phyloP scores from a whole-genome alignment of 2,329 filamentous ascomycete species.

The Ophiostoma sp. region DNA sequence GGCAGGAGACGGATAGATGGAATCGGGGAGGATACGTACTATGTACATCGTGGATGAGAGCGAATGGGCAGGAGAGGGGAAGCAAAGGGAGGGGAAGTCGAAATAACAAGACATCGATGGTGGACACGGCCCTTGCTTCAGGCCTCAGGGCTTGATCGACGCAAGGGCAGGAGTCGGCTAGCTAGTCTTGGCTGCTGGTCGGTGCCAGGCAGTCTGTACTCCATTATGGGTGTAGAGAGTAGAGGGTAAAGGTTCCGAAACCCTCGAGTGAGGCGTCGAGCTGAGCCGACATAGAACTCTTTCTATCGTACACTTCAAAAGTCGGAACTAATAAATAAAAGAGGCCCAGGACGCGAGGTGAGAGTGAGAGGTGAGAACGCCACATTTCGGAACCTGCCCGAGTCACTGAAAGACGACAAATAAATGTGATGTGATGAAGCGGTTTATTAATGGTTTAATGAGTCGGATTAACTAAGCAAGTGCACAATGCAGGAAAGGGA shows the following conservation, averaged over 20 bases:
- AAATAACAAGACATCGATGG: background rate
- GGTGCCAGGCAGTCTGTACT: no score
- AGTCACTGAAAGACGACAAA: background rate
- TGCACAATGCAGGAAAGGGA: background rate
- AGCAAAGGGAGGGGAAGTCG: constrained; percentile 1
- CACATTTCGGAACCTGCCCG: background rate
- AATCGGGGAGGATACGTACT: background rate
- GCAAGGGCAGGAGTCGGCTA: constrained; percentile 7
- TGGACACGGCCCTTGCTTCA: background rate
- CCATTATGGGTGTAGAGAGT: background rate
- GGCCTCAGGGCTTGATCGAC: background rate
- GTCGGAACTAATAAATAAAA: background rate
- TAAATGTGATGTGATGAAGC: background rate
- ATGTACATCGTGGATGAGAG: background rate
- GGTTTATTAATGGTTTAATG: no score
- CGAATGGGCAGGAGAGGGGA: background rate
- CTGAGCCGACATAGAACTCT: background rate
- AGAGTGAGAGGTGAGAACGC: background rate
- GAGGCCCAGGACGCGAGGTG: background rate
- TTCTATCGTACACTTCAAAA: background rate
- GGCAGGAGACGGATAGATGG: background rate
- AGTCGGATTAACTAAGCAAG: background rate
- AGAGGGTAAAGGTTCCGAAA: no score
- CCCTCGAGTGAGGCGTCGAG: background rate
- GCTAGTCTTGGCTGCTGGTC: constrained; percentile 3